Evolutionary conservation across 768 basidiomycete species (phyloP).

Genomic region (Naematelia encephala): DNA sequence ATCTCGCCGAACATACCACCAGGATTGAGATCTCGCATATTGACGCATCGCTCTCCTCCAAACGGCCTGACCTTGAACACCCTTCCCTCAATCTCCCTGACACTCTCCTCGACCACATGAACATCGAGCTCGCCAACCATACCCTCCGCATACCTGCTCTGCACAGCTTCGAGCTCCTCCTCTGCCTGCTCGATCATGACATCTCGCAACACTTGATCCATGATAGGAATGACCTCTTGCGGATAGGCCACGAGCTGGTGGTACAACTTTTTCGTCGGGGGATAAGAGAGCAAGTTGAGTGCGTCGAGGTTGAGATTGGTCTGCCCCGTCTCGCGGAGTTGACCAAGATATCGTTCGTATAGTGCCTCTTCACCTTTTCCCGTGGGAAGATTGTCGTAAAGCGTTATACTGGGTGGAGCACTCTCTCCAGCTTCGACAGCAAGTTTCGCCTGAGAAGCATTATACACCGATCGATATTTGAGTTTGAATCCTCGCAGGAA

Average conservation of each 20-base stretch:
- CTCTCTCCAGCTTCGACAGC: constrained; percentile 40
- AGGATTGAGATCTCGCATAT: constrained; percentile 95
- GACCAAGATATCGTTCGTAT: constrained; percentile 76
- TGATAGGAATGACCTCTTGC: constrained; percentile 92
- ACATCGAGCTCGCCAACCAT: constrained; percentile 67
- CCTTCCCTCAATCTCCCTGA: constrained; percentile 78
- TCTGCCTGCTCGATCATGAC: constrained; percentile 84
- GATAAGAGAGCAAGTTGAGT: constrained; percentile 78
- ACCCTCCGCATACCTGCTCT: constrained; percentile 53
- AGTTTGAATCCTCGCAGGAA: constrained; percentile 90
- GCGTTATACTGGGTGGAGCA: constrained; percentile 35
- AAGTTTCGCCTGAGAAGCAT: constrained; percentile 48
- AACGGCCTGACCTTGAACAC: constrained; percentile 94
- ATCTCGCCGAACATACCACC: constrained; percentile 58
- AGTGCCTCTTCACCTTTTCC: constrained; percentile 50
- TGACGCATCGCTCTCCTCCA: constrained; percentile 64
- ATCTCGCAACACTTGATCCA: constrained; percentile 95
- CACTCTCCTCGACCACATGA: constrained; percentile 86
- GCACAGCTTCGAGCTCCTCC: constrained; percentile 55
- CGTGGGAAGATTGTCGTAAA: constrained; percentile 45
- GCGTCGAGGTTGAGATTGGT: constrained; percentile 90
- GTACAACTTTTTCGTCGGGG: constrained; percentile 76
- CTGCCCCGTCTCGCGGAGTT: constrained; percentile 87
- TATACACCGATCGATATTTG: constrained; percentile 74
- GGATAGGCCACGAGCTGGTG: constrained; percentile 86